phyloP scores from a whole-genome alignment of 805 yeast species.

The Kregervanrija fluxuum region DNA sequence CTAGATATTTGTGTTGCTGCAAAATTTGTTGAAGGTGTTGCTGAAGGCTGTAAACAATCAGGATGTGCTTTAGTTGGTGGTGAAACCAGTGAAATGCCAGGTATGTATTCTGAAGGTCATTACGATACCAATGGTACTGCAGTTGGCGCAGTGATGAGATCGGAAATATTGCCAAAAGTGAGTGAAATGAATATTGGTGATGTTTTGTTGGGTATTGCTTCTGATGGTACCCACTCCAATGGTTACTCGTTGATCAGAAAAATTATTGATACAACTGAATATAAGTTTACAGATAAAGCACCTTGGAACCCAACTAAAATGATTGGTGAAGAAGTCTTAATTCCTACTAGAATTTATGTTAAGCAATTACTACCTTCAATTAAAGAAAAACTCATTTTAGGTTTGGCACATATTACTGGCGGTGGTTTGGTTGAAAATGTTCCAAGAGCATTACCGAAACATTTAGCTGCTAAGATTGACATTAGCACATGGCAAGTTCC shows the following conservation, averaged over 20 bases:
- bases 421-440: slow-evolving; percentile 96
- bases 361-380: slow-evolving; percentile 78
- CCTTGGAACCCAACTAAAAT: slow-evolving; percentile 77
- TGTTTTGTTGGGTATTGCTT: slow-evolving; percentile 75
- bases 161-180: slow-evolving; percentile 64
- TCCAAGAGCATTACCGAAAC: slow-evolving; percentile 85
- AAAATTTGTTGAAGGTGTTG: slow-evolving; percentile 89
- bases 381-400: slow-evolving; percentile 61
- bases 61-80: slow-evolving; percentile 99
- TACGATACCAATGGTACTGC: slow-evolving; percentile 99
- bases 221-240: slow-evolving; percentile 94
- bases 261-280: slow-evolving; percentile 73
- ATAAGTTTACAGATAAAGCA: slow-evolving; percentile 63
- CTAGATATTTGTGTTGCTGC: slow-evolving; percentile 80
- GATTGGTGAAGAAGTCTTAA: slow-evolving; percentile 78
- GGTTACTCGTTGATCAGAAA: slow-evolving; percentile 94
- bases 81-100: slow-evolving; percentile 99
- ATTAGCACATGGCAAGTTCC: slow-evolving; percentile 78
- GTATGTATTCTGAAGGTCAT: slow-evolving; percentile 91
- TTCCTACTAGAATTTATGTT: slow-evolving; percentile 93
- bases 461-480: slow-evolving; percentile 76
- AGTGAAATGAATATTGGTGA: slow-evolving; percentile 71
- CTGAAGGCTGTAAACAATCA: slow-evolving; percentile 88
- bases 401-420: slow-evolving; percentile 96
- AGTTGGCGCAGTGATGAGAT: slow-evolving; percentile 87